A percentile compares a stretch with the other conserved stretches of the same genome.
These are phyloP conservation scores for Tritrichomonas foetus DNA, from an alignment of 208 protist species.

Conservation along the genomic window DNA sequence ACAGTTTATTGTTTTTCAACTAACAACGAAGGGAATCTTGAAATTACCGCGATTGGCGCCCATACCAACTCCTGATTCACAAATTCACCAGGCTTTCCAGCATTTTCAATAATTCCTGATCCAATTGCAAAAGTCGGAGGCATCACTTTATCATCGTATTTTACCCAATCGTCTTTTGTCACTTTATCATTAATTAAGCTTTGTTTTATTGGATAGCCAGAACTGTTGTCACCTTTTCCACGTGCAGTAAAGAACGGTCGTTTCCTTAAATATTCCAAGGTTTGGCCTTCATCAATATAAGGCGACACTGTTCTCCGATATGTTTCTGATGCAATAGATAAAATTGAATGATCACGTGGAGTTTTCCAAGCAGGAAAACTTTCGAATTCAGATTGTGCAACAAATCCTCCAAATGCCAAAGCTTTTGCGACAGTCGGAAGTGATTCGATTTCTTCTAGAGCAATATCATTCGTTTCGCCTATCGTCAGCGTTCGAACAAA, in stretches of 20 bases:
- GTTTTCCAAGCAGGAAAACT: not conserved
- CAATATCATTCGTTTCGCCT: not conserved
- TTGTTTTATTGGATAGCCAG: not conserved
- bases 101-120: not conserved
- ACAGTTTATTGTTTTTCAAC: not conserved
- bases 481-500: not conserved
- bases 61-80: not conserved
- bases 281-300: not conserved
- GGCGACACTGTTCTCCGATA: not conserved
- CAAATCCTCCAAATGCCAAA: not conserved
- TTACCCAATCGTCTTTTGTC: not conserved
- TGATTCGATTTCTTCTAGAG: not conserved
- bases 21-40: not conserved
- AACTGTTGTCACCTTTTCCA: not conserved
- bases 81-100: conserved; percentile 2
- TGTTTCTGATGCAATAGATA: not conserved
- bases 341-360: not conserved
- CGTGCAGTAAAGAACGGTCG: not conserved
- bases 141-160: not conserved
- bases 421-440: not conserved
- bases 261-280: not conserved
- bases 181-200: not conserved
- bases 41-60: conserved; percentile 1
- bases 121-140: conserved; percentile 24
- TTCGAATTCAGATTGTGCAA: not conserved